These are phyloP conservation scores for Rhododendron henanense DNA, from an alignment of 148 eudicot species.

Conservation along the genomic window DNA sequence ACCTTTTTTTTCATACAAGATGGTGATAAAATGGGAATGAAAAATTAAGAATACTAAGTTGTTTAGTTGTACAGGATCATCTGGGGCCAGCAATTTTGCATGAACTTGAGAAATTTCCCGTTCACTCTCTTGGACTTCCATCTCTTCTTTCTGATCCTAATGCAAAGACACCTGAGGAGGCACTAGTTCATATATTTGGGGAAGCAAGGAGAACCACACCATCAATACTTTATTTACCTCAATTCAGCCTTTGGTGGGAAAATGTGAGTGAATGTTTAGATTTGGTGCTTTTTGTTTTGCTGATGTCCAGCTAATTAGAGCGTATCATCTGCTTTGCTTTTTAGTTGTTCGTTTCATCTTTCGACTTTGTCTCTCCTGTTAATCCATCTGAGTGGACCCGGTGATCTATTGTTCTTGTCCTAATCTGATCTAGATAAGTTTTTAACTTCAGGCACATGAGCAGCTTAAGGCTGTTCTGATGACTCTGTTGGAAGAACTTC, in stretches of 20 bases:
- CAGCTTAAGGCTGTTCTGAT: conserved; percentile 87
- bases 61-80: conserved; percentile 78
- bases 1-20: background rate
- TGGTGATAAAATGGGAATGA: conserved; percentile 12
- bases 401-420: background rate
- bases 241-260: conserved; percentile 93
- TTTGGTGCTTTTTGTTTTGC: background rate
- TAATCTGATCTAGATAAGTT: conserved; percentile 13
- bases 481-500: conserved; percentile 84
- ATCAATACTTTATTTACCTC: conserved; percentile 85
- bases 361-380: background rate
- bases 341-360: background rate
- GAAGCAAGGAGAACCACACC: conserved; percentile 99
- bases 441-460: conserved; percentile 77
- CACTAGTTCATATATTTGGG: conserved; percentile 89
- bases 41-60: conserved; percentile 37
- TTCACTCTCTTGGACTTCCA: conserved; percentile 94
- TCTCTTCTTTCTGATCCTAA: conserved; percentile 98
- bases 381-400: background rate
- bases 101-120: conserved; percentile 97
- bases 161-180: conserved; percentile 99
- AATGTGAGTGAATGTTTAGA: conserved; percentile 54
- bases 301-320: background rate
- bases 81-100: conserved; percentile 95
- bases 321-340: background rate